A percentile compares a stretch with the other conserved stretches of the same genome.
Evolutionary conservation across 1,284 basidiomycete genomes (phyloP).

Genomic region (Calocybe gambosa): DNA sequence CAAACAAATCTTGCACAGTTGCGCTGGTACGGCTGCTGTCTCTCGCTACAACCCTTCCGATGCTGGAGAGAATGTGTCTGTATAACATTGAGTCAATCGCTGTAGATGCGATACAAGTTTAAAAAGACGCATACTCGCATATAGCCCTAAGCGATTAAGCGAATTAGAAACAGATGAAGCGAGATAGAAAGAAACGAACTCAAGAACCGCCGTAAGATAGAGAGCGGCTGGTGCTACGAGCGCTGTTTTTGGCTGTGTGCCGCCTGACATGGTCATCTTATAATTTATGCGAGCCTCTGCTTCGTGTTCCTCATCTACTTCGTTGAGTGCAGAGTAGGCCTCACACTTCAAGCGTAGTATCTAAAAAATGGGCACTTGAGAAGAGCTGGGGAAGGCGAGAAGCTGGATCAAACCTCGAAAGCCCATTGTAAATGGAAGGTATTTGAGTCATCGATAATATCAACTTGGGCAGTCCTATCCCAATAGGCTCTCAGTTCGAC

Average conservation of each 20-base stretch:
- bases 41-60: conserved; percentile 76
- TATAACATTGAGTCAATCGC: conserved; percentile 15
- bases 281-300: conserved; percentile 58
- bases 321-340: conserved; percentile 79
- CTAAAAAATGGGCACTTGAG: conserved; percentile 28
- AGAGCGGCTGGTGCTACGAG: conserved; percentile 79
- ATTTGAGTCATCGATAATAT: conserved; percentile 37
- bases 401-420: conserved; percentile 54
- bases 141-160: conserved; percentile 46
- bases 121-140: conserved; percentile 59
- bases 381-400: neutral
- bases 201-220: conserved; percentile 88
- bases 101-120: neutral
- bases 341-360: conserved; percentile 77
- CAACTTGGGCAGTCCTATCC: conserved; percentile 53
- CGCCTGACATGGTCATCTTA: conserved; percentile 41
- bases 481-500: conserved; percentile 83
- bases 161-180: conserved; percentile 4
- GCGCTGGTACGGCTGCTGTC: conserved; percentile 78
- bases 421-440: conserved; percentile 66
- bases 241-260: conserved; percentile 44
- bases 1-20: conserved; percentile 74
- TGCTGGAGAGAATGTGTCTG: conserved; percentile 79
- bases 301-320: conserved; percentile 67
- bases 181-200: conserved; percentile 51